Evolutionary conservation across 164 flowering plant species (phyloP).

Genomic region (Warburgia ugandensis): DNA sequence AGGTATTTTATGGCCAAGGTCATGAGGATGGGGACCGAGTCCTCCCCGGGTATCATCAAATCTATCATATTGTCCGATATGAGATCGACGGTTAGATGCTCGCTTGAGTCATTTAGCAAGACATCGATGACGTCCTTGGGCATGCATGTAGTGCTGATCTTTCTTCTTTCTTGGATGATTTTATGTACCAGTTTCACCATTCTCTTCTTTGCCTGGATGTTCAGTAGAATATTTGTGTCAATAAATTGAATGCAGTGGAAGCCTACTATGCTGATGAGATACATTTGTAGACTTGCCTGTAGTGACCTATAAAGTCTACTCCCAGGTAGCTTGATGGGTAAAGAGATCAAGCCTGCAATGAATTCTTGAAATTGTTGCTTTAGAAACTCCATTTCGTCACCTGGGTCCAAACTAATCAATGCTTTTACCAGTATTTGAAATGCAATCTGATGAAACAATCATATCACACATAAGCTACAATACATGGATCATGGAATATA

Average conservation of each 20-base stretch:
- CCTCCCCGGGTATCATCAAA: constrained; percentile 97
- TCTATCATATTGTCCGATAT: constrained; percentile 86
- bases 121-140: constrained; percentile 72
- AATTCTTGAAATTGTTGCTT: constrained; percentile 74
- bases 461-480: background rate
- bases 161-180: constrained; percentile 47
- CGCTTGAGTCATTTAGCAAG: constrained; percentile 47
- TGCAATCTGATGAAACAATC: constrained; percentile 53
- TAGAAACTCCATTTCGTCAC: constrained; percentile 64
- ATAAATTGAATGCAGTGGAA: background rate
- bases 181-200: constrained; percentile 64
- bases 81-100: constrained; percentile 50
- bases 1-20: constrained; percentile 89
- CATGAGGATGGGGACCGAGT: constrained; percentile 83
- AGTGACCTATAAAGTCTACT: constrained; percentile 62
- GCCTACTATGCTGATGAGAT: background rate
- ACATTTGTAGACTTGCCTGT: constrained; percentile 41
- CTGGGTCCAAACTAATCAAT: constrained; percentile 78
- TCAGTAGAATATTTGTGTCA: background rate
- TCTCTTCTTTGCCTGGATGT: constrained; percentile 74
- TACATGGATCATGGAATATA: background rate
- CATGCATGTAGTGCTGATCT: constrained; percentile 5
- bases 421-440: constrained; percentile 86
- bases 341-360: constrained; percentile 77
- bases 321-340: constrained; percentile 85